Evolutionary conservation across 2,329 filamentous ascomycete genomes (phyloP), one percentile per base, ranked within the genome.

Genomic region (Verruconis gallopava): DNA sequence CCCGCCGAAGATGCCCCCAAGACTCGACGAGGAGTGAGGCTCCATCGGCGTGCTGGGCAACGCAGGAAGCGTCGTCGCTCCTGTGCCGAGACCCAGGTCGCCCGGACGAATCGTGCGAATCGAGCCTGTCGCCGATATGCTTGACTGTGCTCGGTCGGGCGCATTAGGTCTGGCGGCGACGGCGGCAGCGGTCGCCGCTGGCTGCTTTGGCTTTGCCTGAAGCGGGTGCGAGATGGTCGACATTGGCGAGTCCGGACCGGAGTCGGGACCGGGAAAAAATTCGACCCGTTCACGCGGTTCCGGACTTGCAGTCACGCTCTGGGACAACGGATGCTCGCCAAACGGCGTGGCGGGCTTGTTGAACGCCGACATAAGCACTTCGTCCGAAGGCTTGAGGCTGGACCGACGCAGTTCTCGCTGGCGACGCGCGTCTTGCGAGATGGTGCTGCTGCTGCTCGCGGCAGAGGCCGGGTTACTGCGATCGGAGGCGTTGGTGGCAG

Each of bases 251-350:
- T 62, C 58, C 28, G 61, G 60, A 37, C 59, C 60, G 44, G 61
- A 60, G 45, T 55, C 53, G 28, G 58, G 50, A 46, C 60, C 48
- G 61, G 61, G 37, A 33, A 63, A 62, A 45, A 54, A 62, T 19
- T 49, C 57, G 3, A 49, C 42, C 25, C 53, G 49, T 35, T 62
- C 58, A 34, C 48, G 56, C 12, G 65, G 59, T 37, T 79, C 74
- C 1, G 81, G 82, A 53, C 77, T 83, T 14, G 74, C 81, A 25
- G 75, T 77, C 38, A 83, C 72, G 55, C 81, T 88, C 50, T 84
- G 79, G 14, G 82, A 76, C 33, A 89, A 62, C 15, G 83, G 82
- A 56, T 89, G 83, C 41, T 85, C 80, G 40, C 71, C 68, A 50
- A 66, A 60, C 32, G 34, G 5, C 20, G 41, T 21, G 25, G 38